These are phyloP conservation scores for Pseudoperonospora humuli DNA, from an alignment of 352 stramenopile species.

Conservation along the genomic window DNA sequence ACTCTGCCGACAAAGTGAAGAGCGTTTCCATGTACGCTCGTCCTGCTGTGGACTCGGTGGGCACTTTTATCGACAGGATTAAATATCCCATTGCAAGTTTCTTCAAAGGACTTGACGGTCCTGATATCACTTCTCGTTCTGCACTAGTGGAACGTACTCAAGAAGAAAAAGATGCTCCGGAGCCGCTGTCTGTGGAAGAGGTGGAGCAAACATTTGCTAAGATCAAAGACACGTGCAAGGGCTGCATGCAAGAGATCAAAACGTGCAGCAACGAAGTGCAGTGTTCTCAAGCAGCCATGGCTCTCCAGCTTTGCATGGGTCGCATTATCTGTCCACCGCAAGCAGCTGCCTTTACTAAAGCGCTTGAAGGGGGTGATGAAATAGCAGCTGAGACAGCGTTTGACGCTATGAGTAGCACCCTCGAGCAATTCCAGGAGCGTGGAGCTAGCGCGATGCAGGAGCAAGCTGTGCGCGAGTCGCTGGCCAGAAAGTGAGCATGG, in stretches of 20 bases:
- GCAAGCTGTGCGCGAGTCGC: constrained; percentile 65
- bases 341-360: constrained; percentile 55
- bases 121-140: constrained; percentile 40
- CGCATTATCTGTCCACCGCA: constrained; percentile 74
- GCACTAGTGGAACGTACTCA: constrained; percentile 40
- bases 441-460: constrained; percentile 62
- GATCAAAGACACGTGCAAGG: constrained; percentile 80
- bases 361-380: constrained; percentile 61
- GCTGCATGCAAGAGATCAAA: constrained; percentile 70
- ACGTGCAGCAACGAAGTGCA: constrained; percentile 70
- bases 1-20: constrained; percentile 79
- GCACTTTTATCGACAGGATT: constrained; percentile 64
- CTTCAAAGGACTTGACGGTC: constrained; percentile 39
- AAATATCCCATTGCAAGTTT: constrained; percentile 63
- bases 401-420: constrained; percentile 55
- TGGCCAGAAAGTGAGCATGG: constrained; percentile 32
- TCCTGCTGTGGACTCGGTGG: constrained; percentile 74
- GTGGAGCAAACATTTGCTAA: constrained; percentile 76
- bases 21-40: constrained; percentile 86
- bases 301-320: constrained; percentile 86
- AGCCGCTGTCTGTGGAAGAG: constrained; percentile 52
- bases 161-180: constrained; percentile 29
- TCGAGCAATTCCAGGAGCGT: constrained; percentile 79
- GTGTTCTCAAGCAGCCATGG: constrained; percentile 78
- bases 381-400: constrained; percentile 65